Evolutionary conservation across 1,284 basidiomycete species (phyloP).

Genomic region (Hypsizygus ulmarius): DNA sequence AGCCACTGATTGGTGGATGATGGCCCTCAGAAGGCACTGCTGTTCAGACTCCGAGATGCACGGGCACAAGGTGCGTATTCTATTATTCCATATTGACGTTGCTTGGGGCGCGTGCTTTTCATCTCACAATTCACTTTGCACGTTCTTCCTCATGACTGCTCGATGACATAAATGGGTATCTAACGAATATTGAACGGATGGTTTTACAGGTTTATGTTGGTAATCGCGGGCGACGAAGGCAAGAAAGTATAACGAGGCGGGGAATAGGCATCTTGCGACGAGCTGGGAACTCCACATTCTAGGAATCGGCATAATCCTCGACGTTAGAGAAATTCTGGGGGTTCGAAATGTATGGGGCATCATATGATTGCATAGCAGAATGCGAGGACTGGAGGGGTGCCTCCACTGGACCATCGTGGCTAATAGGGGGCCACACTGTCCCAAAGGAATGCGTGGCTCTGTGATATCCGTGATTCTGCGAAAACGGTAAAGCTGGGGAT

Average conservation of each 20-base stretch:
- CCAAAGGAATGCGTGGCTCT: conserved; percentile 33
- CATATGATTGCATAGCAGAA: conserved; percentile 33
- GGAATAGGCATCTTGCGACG: background rate
- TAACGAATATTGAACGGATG: background rate
- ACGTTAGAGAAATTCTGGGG: conserved; percentile 37
- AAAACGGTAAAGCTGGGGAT: conserved; percentile 14
- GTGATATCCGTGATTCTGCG: conserved; percentile 33
- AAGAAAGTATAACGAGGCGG: conserved; percentile 3
- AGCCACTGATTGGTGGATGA: conserved; percentile 5
- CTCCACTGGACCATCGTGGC: conserved; percentile 26
- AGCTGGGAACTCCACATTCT: conserved; percentile 2
- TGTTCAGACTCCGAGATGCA: conserved; percentile 23
- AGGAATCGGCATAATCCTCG: conserved; percentile 36
- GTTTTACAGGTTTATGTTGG: background rate
- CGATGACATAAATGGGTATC: background rate
- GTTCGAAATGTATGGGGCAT: conserved; percentile 35
- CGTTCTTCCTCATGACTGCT: background rate
- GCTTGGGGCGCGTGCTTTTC: background rate
- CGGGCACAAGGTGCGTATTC: conserved; percentile 15
- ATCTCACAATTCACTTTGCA: background rate
- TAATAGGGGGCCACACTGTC: conserved; percentile 36
- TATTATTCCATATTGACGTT: conserved; percentile 2
- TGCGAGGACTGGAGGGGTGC: conserved; percentile 34
- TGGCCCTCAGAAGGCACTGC: background rate
- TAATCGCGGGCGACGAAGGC: background rate